Evolutionary conservation across 139 green algal genomes (phyloP).

Genomic region (Chlorella vulgaris): DNA sequence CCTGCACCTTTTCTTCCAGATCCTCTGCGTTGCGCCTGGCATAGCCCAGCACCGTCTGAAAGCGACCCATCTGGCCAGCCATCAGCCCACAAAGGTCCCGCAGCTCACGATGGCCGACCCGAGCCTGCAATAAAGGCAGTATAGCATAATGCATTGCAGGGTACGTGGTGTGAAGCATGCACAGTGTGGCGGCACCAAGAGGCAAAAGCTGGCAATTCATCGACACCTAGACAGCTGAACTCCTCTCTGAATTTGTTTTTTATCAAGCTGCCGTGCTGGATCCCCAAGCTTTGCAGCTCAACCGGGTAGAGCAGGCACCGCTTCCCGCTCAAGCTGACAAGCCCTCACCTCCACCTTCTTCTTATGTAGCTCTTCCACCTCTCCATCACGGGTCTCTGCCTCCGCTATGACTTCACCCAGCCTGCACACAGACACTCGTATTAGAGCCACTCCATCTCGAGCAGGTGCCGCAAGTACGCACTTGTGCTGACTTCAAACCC

Average conservation of each 20-base stretch:
- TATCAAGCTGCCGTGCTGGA: too few relatives aligned
- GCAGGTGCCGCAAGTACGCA: background rate
- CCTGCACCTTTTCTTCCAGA: conserved; percentile 1
- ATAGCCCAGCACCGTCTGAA: background rate
- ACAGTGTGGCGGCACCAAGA: too few relatives aligned
- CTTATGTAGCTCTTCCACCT: conserved; percentile 30
- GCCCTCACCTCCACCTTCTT: background rate
- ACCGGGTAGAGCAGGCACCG: too few relatives aligned
- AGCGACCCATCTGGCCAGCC: conserved; percentile 28
- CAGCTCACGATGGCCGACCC: background rate
- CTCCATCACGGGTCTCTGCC: conserved; percentile 25
- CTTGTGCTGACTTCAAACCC: background rate
- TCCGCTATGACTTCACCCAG: conserved; percentile 9
- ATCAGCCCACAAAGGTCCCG: conserved; percentile 7
- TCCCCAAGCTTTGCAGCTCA: too few relatives aligned
- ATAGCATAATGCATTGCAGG: background rate
- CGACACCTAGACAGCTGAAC: too few relatives aligned
- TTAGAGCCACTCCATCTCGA: too few relatives aligned
- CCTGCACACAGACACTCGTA: conserved; percentile 5
- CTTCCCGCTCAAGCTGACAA: too few relatives aligned
- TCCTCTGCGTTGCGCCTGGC: background rate
- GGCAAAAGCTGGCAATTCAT: too few relatives aligned
- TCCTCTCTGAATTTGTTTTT: too few relatives aligned
- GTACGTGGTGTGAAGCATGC: too few relatives aligned
- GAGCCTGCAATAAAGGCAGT: background rate